Percentiles rank a stretch among this genome's conserved stretches.
Evolutionary conservation across 2,329 filamentous ascomycete genomes (phyloP).

Genomic region (Emmonsia crescens): DNA sequence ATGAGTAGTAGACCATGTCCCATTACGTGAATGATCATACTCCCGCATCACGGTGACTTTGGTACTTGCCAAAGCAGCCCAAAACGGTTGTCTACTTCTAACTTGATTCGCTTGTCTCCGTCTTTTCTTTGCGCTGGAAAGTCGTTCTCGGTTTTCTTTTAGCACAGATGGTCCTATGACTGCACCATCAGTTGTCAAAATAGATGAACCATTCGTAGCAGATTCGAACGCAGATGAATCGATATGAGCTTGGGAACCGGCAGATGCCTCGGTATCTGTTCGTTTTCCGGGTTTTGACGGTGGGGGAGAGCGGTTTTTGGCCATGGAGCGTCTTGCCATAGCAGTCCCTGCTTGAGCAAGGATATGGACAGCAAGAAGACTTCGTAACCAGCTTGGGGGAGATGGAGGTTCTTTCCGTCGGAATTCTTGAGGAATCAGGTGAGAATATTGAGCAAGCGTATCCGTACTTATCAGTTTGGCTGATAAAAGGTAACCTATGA

Average conservation of each 20-base stretch:
- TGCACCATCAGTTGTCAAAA: slow-evolving; percentile 32
- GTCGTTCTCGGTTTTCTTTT: slow-evolving; percentile 46
- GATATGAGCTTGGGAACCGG: slow-evolving; percentile 32
- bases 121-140: slow-evolving; percentile 63
- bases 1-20: slow-evolving; percentile 12
- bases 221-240: slow-evolving; percentile 36
- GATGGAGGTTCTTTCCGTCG: slow-evolving; percentile 32
- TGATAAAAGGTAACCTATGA: slow-evolving; percentile 34
- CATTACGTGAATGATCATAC: slow-evolving; percentile 61
- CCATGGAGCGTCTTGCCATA: slow-evolving; percentile 38
- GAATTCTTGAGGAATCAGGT: slow-evolving; percentile 35
- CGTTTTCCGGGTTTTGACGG: slow-evolving; percentile 33
- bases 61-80: slow-evolving; percentile 88
- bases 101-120: slow-evolving; percentile 87
- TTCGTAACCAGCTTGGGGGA: slow-evolving; percentile 36
- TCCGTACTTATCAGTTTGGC: slow-evolving; percentile 35
- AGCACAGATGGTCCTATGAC: slow-evolving; percentile 39
- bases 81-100: slow-evolving; percentile 79
- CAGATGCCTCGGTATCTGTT: slow-evolving; percentile 35
- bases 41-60: slow-evolving; percentile 95
- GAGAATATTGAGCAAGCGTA: slow-evolving; percentile 32
- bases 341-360: slow-evolving; percentile 38
- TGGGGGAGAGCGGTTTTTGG: slow-evolving; percentile 33
- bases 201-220: slow-evolving; percentile 27
- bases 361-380: slow-evolving; percentile 39